Evolutionary conservation across 768 basidiomycete species (phyloP).

Genomic region (Paxillus rubicundulus): DNA sequence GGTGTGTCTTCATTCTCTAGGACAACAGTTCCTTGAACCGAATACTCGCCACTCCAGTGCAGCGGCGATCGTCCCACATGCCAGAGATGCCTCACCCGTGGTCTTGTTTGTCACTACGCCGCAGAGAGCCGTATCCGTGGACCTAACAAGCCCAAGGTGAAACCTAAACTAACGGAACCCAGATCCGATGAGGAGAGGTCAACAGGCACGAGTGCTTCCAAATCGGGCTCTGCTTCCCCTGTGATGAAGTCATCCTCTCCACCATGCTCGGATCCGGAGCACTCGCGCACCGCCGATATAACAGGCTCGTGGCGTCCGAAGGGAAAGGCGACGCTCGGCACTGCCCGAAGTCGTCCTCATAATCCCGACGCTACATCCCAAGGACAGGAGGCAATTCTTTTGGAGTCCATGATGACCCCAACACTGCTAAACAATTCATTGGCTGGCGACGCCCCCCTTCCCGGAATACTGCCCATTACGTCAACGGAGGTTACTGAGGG

Average conservation of each 20-base stretch:
- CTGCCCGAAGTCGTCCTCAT: neutral
- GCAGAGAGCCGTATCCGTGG: constrained; percentile 64
- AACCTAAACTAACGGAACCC: neutral
- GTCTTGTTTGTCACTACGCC: constrained; percentile 63
- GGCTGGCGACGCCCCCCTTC: neutral
- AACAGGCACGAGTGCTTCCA: neutral
- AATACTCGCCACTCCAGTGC: constrained; percentile 43
- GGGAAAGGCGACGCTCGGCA: neutral
- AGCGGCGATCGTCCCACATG: constrained; percentile 70
- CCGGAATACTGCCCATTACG: neutral
- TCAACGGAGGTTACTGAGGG: neutral
- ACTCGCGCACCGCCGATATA: neutral
- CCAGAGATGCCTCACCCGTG: constrained; percentile 58
- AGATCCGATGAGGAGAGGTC: neutral
- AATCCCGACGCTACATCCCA: neutral
- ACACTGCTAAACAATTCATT: too few relatives aligned
- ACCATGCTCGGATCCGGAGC: neutral
- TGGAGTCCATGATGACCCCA: too few relatives aligned
- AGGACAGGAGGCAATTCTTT: too few relatives aligned
- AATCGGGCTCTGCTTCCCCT: neutral
- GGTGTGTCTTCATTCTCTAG: constrained; percentile 11
- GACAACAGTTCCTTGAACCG: neutral
- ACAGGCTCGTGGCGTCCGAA: neutral
- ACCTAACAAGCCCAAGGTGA: constrained; percentile 52
- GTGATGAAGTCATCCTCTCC: neutral